A percentile compares a stretch with the other conserved stretches of the same genome.
phyloP scores from a whole-genome alignment of 2,329 filamentous ascomycete genomes.

The Fusarium hainanense region DNA sequence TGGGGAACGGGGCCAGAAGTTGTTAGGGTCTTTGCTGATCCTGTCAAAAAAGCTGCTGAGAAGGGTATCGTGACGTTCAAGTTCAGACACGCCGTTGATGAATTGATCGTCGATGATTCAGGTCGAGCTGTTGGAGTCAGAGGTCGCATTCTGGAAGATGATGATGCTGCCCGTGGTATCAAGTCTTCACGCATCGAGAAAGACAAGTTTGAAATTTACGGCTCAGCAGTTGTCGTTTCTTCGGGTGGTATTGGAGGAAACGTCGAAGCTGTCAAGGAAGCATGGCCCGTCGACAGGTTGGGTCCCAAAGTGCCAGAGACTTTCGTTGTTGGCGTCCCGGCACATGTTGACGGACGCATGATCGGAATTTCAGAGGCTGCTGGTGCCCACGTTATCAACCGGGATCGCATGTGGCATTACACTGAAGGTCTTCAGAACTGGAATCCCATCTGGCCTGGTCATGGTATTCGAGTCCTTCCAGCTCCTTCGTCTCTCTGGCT shows the following conservation, averaged over 20 bases:
- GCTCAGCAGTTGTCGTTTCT: constrained; percentile 64
- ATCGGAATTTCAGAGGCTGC: constrained; percentile 64
- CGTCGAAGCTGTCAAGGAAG: constrained; percentile 67
- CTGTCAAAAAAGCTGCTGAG: constrained; percentile 63
- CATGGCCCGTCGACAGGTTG: constrained; percentile 68
- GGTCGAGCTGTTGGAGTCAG: constrained; percentile 65
- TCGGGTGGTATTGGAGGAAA: constrained; percentile 71
- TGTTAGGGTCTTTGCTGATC: constrained; percentile 67
- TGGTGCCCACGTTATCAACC: constrained; percentile 68
- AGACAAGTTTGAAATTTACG: constrained; percentile 64
- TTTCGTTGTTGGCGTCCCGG: constrained; percentile 70
- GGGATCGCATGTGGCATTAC: constrained; percentile 75
- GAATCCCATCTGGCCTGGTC: constrained; percentile 70
- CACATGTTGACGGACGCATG: constrained; percentile 73
- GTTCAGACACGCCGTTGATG: constrained; percentile 68
- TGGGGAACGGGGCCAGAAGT: constrained; percentile 72
- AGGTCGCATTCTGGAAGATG: constrained; percentile 64
- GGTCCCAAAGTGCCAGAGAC: constrained; percentile 65
- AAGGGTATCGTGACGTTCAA: constrained; percentile 65
- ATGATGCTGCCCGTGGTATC: constrained; percentile 62
- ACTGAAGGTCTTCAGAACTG: constrained; percentile 72
- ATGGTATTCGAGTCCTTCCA: constrained; percentile 70
- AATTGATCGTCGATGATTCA: constrained; percentile 63
- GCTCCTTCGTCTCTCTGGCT: constrained; percentile 72
- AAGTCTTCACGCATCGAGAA: constrained; percentile 61